A percentile compares a stretch with the other conserved stretches of the same genome.
These are phyloP conservation scores for Cystobasidiaceae sp. DNA, from an alignment of 1,284 basidiomycete species.

Conservation along the genomic window DNA sequence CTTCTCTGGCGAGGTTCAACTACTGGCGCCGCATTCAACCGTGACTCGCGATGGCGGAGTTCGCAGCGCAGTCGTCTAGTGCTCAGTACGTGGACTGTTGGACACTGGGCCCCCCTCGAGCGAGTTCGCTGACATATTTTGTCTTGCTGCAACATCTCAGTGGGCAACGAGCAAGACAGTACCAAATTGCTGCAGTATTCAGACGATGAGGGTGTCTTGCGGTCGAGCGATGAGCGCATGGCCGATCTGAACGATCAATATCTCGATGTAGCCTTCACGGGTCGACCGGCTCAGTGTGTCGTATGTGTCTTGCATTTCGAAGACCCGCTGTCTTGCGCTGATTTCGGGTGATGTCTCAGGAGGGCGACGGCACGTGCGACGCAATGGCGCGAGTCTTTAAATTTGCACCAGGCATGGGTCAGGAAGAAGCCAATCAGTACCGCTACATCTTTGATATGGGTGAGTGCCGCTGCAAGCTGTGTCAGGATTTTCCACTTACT, in stretches of 20 bases:
- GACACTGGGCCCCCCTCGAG: background rate
- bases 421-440: constrained; percentile 43
- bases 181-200: constrained; percentile 6
- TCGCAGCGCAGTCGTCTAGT: constrained; percentile 44
- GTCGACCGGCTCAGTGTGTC: constrained; percentile 42
- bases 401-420: constrained; percentile 37
- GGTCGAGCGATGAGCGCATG: background rate
- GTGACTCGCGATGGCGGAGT: constrained; percentile 38
- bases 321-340: constrained; percentile 30
- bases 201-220: constrained; percentile 18
- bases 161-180: constrained; percentile 26
- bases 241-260: constrained; percentile 40
- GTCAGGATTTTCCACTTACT: background rate
- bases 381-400: constrained; percentile 33
- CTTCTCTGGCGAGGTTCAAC: constrained; percentile 49
- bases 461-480: constrained; percentile 38
- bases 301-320: constrained; percentile 35
- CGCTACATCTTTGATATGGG: constrained; percentile 51
- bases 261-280: constrained; percentile 43
- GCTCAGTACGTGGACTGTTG: constrained; percentile 16
- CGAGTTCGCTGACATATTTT: constrained; percentile 31
- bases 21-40: constrained; percentile 46
- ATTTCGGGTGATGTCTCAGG: constrained; percentile 21
- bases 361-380: constrained; percentile 39
- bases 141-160: constrained; percentile 28